Base-by-base conservation (phyloP, 1,284 basidiomycete species). In the Macrocystidia cucumis region DNA sequence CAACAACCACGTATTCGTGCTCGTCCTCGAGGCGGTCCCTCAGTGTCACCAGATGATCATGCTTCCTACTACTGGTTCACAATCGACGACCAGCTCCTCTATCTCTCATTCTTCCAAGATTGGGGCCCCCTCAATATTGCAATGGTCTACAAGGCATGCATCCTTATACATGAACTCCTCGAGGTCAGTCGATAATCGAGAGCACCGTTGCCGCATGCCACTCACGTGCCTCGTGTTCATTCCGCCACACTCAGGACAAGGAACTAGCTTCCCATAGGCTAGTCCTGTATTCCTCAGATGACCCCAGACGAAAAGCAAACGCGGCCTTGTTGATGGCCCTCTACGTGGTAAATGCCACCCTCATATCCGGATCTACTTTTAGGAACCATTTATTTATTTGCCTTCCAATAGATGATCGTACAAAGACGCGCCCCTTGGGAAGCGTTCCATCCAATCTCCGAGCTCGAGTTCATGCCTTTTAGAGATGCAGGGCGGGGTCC, bases 381-480 rank as follows among this genome's bases (percentile, higher is more conserved):
- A 12, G 5, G 42, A 55, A 40, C 35, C 35, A 23, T 36, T 32
- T 28, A 31, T 5, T 38, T 29, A 19, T n/a, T n/a, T n/a, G n/a
- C n/a, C n/a, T n/a, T n/a, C n/a, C n/a, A n/a, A n/a, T 52, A 96
- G 91, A 85, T 98, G 76, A 91, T 98, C 44, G 91, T 98, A 4
- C 82, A 89, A 56, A 76, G 90, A 43, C 80, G 83, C 40, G 74
- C 84, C n/a, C 93, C 95, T 16, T 95, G 91, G 77, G 90, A 96
- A 57, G 91, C 91, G 2, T 93, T 96, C 56, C 79, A 89, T 50
- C 91, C 93, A 3, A 82, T 96, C 35, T 87, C 90, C 24, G 82
- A 90, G 51, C 55, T 93, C 29, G 90, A 95, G 58, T 87, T 96
- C 52, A 84, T 90, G 74, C 89, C 92, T 4, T 98, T 98, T 57